Conservation (phyloP, 1,284 basidiomycete genomes). For the Violaceomyces palustris region DNA sequence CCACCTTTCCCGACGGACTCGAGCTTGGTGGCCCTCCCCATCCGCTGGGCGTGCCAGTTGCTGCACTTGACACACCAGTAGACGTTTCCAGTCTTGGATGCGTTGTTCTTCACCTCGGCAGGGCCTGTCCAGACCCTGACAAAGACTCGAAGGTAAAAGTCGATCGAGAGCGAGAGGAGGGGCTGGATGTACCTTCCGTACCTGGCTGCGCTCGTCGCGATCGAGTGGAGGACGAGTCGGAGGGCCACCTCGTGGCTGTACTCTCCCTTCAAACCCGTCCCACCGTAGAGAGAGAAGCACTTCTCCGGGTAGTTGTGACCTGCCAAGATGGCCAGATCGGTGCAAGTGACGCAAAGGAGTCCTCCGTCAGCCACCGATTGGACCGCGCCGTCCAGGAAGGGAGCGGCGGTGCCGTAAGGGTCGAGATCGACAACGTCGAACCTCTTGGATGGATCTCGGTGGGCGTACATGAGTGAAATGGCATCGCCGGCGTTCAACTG, state of each 20-base stretch:
- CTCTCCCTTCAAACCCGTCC: conserved; percentile 82
- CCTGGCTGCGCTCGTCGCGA: conserved; percentile 79
- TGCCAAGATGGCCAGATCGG: conserved; percentile 87
- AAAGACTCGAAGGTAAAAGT: conserved; percentile 94
- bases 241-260: conserved; percentile 67
- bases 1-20: conserved; percentile 32
- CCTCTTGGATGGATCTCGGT: conserved; percentile 66
- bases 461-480: conserved; percentile 77
- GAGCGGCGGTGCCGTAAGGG: conserved; percentile 93
- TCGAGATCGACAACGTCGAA: conserved; percentile 95
- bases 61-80: conserved; percentile 45
- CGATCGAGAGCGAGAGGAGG: conserved; percentile 86
- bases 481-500: conserved; percentile 47
- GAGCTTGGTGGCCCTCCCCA: conserved; percentile 31
- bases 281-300: conserved; percentile 65
- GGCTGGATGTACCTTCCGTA: conserved; percentile 91
- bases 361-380: conserved; percentile 77
- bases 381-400: conserved; percentile 95
- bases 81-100: conserved; percentile 39
- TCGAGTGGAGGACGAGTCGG: conserved; percentile 76
- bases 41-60: conserved; percentile 32
- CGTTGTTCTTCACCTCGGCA: conserved; percentile 77
- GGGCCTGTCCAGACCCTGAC: conserved; percentile 72
- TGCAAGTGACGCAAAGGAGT: conserved; percentile 90
- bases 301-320: conserved; percentile 91